A percentile compares a stretch with the other conserved stretches of the same genome.
These are phyloP conservation scores for Pyricularia pennisetigena DNA, from an alignment of 2,329 filamentous ascomycete species.

Conservation along the genomic window DNA sequence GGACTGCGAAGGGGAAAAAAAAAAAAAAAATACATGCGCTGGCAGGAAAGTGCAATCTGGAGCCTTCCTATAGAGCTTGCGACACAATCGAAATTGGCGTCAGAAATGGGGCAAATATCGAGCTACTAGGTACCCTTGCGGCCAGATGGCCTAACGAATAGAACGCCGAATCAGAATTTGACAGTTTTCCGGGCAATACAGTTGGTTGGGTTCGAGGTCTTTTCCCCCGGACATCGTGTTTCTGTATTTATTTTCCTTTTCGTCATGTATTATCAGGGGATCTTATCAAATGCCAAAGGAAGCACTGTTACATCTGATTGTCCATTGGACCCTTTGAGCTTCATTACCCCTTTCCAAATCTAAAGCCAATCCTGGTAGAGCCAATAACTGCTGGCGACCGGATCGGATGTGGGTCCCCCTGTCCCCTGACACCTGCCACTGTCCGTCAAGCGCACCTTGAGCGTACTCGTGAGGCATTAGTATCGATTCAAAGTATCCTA, in stretches of 20 bases:
- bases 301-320: neutral
- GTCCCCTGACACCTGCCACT: neutral
- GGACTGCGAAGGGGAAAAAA: neutral
- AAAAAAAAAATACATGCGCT: neutral
- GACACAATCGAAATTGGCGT: neutral
- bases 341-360: neutral
- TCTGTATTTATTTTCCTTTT: neutral
- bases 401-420: neutral
- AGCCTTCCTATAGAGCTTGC: slow-evolving; percentile 1
- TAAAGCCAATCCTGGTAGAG: neutral
- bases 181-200: too few species aligned
- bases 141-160: neutral
- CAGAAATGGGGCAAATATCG: neutral
- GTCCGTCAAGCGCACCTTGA: too few species aligned
- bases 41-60: neutral
- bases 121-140: neutral
- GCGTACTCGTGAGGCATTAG: neutral
- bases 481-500: neutral
- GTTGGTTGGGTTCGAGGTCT: too few species aligned
- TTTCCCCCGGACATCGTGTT: neutral
- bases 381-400: neutral
- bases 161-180: neutral
- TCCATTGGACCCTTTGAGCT: neutral
- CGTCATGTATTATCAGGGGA: neutral
- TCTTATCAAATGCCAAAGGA: neutral